Conservation (phyloP, 371 early-diverging fungal species). For the Mucor piriformis region DNA sequence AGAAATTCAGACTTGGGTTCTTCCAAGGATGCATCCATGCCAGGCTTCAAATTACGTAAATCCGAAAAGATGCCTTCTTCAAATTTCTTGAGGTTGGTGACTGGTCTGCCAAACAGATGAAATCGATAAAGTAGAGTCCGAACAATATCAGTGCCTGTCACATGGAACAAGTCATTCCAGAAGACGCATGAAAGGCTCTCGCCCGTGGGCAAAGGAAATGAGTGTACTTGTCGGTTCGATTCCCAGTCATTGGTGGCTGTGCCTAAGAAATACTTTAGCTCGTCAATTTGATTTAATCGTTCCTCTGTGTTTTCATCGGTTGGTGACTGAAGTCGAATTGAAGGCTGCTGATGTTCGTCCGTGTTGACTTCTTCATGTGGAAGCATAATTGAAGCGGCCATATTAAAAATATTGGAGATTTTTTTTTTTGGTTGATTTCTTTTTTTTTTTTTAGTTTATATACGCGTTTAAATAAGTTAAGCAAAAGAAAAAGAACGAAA, state of each 20-base stretch:
- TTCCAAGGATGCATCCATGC: conserved; percentile 95
- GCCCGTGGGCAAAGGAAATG: conserved; percentile 79
- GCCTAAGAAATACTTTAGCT: conserved; percentile 58
- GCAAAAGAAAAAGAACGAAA: neutral
- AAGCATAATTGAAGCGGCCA: neutral
- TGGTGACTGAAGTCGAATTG: conserved; percentile 21
- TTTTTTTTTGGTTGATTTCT: neutral
- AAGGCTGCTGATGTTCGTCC: neutral
- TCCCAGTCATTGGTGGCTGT: conserved; percentile 68
- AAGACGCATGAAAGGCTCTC: conserved; percentile 90
- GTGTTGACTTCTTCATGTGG: neutral
- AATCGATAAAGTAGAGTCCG: conserved; percentile 94
- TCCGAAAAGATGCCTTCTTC: conserved; percentile 99
- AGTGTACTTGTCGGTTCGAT: conserved; percentile 51
- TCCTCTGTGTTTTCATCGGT: conserved; percentile 33
- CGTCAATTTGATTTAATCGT: conserved; percentile 49
- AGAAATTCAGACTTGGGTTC: conserved; percentile 97
- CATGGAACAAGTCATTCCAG: conserved; percentile 91
- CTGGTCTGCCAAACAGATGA: conserved; percentile 89
- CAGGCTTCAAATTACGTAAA: conserved; percentile 97
- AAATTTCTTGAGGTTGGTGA: conserved; percentile 95
- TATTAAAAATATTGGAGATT: too few species aligned
- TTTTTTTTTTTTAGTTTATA: neutral
- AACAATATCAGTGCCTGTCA: conserved; percentile 99
- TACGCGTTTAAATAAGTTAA: neutral